Base-by-base conservation (phyloP, 2,329 filamentous ascomycete species). In the Penicillium sp. region DNA sequence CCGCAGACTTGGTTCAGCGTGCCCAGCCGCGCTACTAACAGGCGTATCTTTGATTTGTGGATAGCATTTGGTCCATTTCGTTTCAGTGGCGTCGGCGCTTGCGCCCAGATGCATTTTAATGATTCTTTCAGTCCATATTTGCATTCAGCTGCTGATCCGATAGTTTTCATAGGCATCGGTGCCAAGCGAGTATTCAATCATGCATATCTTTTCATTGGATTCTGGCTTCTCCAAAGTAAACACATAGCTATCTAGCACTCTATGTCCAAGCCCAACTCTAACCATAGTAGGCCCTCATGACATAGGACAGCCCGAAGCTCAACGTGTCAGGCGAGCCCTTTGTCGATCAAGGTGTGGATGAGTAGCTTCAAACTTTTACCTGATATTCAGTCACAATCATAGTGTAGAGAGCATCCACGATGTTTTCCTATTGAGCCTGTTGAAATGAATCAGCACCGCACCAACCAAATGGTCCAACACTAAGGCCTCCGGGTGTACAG, bases 1-100 rank as follows among this genome's bases (percentile, higher is more conserved):
- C 65, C 20, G 63, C 69, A 31, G 70, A 75, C 55, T 58, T 69
- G 41, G 67, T 74, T 52, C 75, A 71, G 57, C 71, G 73, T 51
- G 69, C 68, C 35, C 61, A 72, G 54, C 71, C 70, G 60, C 72
- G 71, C 56, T 78, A 77, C 56, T 73, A 68, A 70, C 42, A 20
- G 51, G 48, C 50, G 50, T 37, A 20, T 49, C 20, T 42, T 51
- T 56, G 48, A 47, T 60, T 54, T 57, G 20, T 50, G 51, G 45
- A 52, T 37, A 47, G 58, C 50, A 54, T 51, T 39, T 15, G 55
- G 39, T 55, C 45, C 37, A 45, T 51, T 35, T 37, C 31, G 17
- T 55, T 11, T 31, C n/a, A 11, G 11, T 34, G 41, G 47, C 47
- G 6, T 49, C 22, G 17, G 12, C 10, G 1, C 34, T 35, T 28